Conservation (phyloP, 2,329 filamentous ascomycete genomes). For the Colletotrichum sp. region DNA sequence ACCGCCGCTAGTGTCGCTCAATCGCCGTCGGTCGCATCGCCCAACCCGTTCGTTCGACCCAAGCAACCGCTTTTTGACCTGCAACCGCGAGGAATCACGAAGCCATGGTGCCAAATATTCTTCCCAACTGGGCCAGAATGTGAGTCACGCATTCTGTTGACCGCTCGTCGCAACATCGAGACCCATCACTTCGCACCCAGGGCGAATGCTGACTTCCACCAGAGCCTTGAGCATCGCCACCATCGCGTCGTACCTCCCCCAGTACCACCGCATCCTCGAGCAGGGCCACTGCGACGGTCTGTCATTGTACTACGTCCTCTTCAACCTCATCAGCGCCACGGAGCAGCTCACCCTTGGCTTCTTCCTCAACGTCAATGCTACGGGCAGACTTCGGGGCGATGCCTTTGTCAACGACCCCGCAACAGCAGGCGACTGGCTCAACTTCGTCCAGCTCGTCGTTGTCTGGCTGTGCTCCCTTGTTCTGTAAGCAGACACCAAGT, state of each 20-base stretch:
- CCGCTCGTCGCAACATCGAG: neutral
- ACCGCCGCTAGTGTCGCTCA: neutral
- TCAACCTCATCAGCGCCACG: neutral
- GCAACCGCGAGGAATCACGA: accelerated
- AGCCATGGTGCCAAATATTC: neutral
- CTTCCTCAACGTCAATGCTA: neutral
- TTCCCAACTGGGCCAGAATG: neutral
- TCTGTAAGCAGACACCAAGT: neutral
- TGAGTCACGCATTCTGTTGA: neutral
- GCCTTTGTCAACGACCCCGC: constrained; percentile 5
- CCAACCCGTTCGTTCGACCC: neutral
- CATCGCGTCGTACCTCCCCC: neutral
- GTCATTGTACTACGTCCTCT: neutral
- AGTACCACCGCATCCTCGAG: neutral
- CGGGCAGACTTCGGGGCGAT: neutral
- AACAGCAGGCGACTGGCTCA: constrained; percentile 6
- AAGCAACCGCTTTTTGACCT: neutral
- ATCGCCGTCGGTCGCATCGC: neutral
- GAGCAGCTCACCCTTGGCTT: neutral
- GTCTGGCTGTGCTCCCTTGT: neutral
- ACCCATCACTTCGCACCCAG: accelerated
- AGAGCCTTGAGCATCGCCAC: neutral
- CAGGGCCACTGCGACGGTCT: neutral
- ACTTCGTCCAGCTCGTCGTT: neutral
- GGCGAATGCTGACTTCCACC: neutral